Evolutionary conservation across 2,329 filamentous ascomycete genomes (phyloP).

Genomic region (Mycocentrospora acerina): DNA sequence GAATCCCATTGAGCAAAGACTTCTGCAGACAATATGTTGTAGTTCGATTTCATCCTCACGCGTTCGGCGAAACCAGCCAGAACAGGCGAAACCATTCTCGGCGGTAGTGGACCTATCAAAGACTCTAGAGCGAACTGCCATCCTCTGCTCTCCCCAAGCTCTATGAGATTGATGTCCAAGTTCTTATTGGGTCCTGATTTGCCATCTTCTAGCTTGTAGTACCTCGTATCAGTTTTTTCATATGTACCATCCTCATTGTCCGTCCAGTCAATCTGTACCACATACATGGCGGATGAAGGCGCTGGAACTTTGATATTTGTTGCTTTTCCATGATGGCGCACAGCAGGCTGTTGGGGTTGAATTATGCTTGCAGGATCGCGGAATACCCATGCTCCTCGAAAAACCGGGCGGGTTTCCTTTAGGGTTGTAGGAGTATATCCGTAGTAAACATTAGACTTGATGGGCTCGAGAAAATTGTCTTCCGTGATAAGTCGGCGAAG

Average conservation of each 20-base stretch:
- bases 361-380: conserved; percentile 20
- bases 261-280: conserved; percentile 36
- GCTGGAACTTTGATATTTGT: neutral
- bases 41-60: conserved; percentile 17
- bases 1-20: conserved; percentile 23
- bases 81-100: conserved; percentile 21
- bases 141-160: conserved; percentile 29
- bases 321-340: conserved; percentile 14
- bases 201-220: conserved; percentile 23
- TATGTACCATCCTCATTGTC: conserved; percentile 32
- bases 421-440: conserved; percentile 18
- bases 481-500: conserved; percentile 20
- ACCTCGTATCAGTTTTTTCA: conserved; percentile 29
- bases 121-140: conserved; percentile 37
- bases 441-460: conserved; percentile 18
- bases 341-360: conserved; percentile 2
- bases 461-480: conserved; percentile 25
- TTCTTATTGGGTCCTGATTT: conserved; percentile 14
- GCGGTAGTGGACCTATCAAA: conserved; percentile 14
- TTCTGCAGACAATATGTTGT: conserved; percentile 12
- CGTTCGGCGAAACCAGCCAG: conserved; percentile 25
- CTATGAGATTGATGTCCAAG: conserved; percentile 37
- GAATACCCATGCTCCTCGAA: conserved; percentile 34
- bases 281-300: neutral
- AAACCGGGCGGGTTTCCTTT: conserved; percentile 20